Base-by-base conservation (phyloP, 1,139 yeast genomes). In the Nakaseomyces delphensis region DNA sequence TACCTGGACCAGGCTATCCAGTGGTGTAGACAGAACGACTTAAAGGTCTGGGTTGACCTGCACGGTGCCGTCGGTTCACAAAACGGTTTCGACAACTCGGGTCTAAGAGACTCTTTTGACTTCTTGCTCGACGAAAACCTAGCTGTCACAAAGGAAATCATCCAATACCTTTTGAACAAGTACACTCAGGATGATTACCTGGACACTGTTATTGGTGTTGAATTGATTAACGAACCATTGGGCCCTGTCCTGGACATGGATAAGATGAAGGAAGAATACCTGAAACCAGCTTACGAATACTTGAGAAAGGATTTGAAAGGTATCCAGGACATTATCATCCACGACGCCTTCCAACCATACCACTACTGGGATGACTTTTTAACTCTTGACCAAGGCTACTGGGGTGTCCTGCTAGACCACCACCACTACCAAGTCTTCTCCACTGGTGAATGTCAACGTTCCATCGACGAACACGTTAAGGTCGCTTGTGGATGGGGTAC, bases 1-100 rank as follows among this genome's bases (percentile, higher is more conserved):
- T 85, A 82, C 61, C 67, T 89, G 48, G 87, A 83, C 54, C 67
- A 71, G 52, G 95, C 96, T 7, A 67, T 89, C 41, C 72, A 64
- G 20, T 89, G 96, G 96, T 77, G 84, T 39, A 65, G 75, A 43
- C 66, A 70, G 18, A 56, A 79, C 53, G 74, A 71, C 40, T 62
- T 89, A 52, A 79, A 82, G 60, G 94, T 77, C 16, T 86, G 96
- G 96, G 72, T 89, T 43, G 98, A 89, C 62, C 68, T 89, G 54
- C 98, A 89, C 62, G 97, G 97, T 45, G 93, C 86, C 23, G 93
- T 96, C 39, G 97, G 96, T 13, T 83, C 95, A 15, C 97, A 89
- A 65, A 89, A 89, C 61, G 96, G 97, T 14, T 89, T 89, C 60
- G 98, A 91, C 63, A 89, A 89, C 67, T 85, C 96, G 9, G 98